These are phyloP conservation scores for Botrytis byssoidea DNA, from an alignment of 2,329 filamentous ascomycete genomes.

Conservation along the genomic window DNA sequence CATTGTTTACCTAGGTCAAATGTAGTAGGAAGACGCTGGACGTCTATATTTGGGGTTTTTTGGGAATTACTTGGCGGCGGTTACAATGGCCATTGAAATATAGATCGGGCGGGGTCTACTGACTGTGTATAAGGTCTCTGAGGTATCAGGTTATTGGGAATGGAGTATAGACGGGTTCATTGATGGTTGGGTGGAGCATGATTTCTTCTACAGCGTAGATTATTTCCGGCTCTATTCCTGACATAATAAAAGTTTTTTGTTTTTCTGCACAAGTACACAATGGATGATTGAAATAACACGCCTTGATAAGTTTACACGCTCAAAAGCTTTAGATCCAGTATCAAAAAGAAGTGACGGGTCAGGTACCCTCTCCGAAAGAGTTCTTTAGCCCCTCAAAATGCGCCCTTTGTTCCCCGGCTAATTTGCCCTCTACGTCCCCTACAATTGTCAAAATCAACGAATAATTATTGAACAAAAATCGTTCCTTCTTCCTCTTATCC, in stretches of 20 bases:
- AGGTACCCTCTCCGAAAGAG: slow-evolving; percentile 50
- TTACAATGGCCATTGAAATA: background rate
- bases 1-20: background rate
- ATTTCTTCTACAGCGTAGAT: background rate
- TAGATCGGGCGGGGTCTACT: background rate
- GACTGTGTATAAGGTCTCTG: background rate
- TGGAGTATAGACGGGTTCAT: background rate
- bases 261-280: background rate
- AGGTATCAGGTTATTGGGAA: background rate
- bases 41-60: slow-evolving; percentile 28
- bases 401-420: slow-evolving; percentile 70
- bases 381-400: slow-evolving; percentile 69
- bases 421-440: slow-evolving; percentile 69
- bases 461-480: slow-evolving; percentile 96
- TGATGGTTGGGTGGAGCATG: background rate
- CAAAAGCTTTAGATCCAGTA: background rate
- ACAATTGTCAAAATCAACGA: slow-evolving; percentile 93
- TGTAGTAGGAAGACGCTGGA: background rate
- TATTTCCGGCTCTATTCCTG: background rate
- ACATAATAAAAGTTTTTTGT: slow-evolving; percentile 10
- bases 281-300: background rate
- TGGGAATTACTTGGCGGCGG: slow-evolving; percentile 30
- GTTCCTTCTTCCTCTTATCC: slow-evolving; percentile 76
- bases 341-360: slow-evolving; percentile 5
- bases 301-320: slow-evolving; percentile 15